phyloP scores from a whole-genome alignment of 495 filamentous ascomycete species.

The Daldinia grandis region DNA sequence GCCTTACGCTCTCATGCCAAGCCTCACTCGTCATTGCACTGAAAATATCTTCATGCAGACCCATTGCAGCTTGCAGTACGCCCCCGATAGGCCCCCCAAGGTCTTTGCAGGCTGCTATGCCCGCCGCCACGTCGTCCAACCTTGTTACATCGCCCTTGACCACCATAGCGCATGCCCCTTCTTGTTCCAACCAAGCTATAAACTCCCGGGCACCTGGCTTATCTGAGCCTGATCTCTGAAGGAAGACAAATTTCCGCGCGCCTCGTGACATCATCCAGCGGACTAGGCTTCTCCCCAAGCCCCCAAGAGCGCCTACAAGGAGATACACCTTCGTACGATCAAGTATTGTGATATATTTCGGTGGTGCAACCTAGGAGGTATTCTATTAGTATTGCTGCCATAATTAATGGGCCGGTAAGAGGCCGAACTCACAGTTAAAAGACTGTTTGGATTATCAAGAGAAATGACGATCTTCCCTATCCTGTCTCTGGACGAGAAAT shows the following conservation, averaged over 20 bases:
- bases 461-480: neutral
- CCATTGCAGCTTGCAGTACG: neutral
- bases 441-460: neutral
- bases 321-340: neutral
- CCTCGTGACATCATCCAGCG: constrained; percentile 59
- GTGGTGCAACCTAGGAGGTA: neutral
- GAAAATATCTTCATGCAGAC: constrained; percentile 51
- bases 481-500: neutral
- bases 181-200: neutral
- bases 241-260: constrained; percentile 56
- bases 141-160: neutral
- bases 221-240: constrained; percentile 55
- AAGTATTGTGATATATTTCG: neutral
- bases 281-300: constrained; percentile 60
- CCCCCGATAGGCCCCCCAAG: neutral
- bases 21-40: constrained; percentile 50
- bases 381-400: neutral
- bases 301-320: constrained; percentile 58
- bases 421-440: neutral
- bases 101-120: neutral
- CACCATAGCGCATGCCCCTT: neutral
- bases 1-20: constrained; percentile 48
- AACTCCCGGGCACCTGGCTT: constrained; percentile 30
- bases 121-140: neutral
- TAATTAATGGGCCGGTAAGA: neutral